These are phyloP conservation scores for Talaromyces sp. DNA, from an alignment of 2,329 filamentous ascomycete genomes.

Conservation along the genomic window DNA sequence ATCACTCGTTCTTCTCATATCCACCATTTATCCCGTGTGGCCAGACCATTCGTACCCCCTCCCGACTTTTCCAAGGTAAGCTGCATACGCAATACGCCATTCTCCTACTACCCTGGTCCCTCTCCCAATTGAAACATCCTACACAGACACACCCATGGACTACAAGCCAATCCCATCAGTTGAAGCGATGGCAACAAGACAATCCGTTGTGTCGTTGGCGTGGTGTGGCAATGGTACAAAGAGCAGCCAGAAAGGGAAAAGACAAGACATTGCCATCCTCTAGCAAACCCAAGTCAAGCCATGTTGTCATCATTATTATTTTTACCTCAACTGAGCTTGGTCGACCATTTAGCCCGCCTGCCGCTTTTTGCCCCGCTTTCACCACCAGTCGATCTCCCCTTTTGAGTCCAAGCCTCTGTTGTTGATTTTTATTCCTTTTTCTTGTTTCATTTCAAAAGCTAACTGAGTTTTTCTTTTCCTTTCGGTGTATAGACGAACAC, in stretches of 20 bases:
- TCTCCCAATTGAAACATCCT: neutral
- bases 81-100: neutral
- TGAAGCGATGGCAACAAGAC: neutral
- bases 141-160: neutral
- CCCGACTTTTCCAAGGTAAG: neutral
- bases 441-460: neutral
- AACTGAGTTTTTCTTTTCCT: neutral
- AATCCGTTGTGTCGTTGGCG: neutral
- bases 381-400: conserved; percentile 10
- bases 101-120: neutral
- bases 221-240: neutral
- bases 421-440: neutral
- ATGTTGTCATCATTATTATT: conserved; percentile 9
- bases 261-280: conserved; percentile 1
- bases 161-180: neutral
- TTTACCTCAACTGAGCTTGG: neutral
- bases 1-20: neutral
- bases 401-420: neutral
- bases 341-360: neutral
- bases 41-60: neutral
- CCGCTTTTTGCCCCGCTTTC: conserved; percentile 15
- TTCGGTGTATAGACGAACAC: neutral
- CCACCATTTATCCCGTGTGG: neutral
- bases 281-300: conserved; percentile 8
- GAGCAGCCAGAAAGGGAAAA: neutral